These are phyloP conservation scores for Rhizopogon roseolus DNA, from an alignment of 768 basidiomycete genomes.

Conservation along the genomic window DNA sequence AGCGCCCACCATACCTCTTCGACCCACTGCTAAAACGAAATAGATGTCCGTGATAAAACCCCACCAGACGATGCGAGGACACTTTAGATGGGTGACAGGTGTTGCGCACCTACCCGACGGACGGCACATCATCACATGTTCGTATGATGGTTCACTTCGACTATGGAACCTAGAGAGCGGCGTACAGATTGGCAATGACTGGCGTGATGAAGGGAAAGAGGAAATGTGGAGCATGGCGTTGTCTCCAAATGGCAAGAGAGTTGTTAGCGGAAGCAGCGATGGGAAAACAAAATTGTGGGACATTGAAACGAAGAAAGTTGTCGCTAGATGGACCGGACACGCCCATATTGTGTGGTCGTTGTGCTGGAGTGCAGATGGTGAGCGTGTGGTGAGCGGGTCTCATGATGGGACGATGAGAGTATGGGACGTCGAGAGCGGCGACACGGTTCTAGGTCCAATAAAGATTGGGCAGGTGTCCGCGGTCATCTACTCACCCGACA, in stretches of 20 bases:
- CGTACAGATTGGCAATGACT: not conserved
- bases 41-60: too few relatives aligned
- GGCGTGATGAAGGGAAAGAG: not conserved
- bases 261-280: slow-evolving; percentile 4
- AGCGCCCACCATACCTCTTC: too few relatives aligned
- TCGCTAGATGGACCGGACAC: slow-evolving; percentile 5
- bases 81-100: too few relatives aligned
- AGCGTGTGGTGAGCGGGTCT: slow-evolving; percentile 8
- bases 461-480: not conserved
- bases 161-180: not conserved
- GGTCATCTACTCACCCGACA: not conserved
- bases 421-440: not conserved
- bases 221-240: not conserved
- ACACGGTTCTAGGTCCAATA: too few relatives aligned
- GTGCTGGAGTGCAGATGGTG: slow-evolving; percentile 22
- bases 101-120: too few relatives aligned
- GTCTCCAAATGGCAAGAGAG: not conserved
- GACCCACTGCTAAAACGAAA: too few relatives aligned
- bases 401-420: slow-evolving; percentile 2
- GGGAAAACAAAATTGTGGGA: slow-evolving; percentile 7
- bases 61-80: too few relatives aligned
- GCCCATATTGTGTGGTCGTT: slow-evolving; percentile 25
- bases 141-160: not conserved
- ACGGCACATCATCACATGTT: too few relatives aligned
- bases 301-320: slow-evolving; percentile 19